phyloP scores from a whole-genome alignment of 768 basidiomycete species.

The Exidia glandulosa region DNA sequence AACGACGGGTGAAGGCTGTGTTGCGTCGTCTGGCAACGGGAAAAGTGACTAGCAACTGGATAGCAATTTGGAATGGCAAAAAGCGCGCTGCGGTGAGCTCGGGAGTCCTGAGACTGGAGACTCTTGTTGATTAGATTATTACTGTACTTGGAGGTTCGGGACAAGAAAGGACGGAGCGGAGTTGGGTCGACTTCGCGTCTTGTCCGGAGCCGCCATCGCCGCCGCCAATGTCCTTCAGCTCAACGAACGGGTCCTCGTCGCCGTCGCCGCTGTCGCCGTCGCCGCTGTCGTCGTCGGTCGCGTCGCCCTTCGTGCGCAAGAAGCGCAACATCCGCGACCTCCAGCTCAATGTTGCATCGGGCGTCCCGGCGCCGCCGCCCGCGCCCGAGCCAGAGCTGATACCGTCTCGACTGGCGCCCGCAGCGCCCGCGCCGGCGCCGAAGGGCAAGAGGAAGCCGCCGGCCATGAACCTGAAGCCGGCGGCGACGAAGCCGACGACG shows the following conservation, averaged over 20 bases:
- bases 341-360: slow-evolving; percentile 62
- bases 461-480: slow-evolving; percentile 26
- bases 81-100: no score
- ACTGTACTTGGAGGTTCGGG: no score
- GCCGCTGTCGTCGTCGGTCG: slow-evolving; percentile 26
- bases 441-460: slow-evolving; percentile 21
- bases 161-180: no score
- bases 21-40: no score
- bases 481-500: slow-evolving; percentile 22
- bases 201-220: neutral
- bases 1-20: no score
- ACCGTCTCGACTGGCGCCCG: slow-evolving; percentile 27
- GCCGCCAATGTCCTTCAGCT: neutral
- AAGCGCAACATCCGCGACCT: slow-evolving; percentile 88
- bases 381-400: slow-evolving; percentile 15
- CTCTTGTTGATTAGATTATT: no score
- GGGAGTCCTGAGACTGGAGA: no score
- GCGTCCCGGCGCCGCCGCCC: slow-evolving; percentile 6
- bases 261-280: neutral
- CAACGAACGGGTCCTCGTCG: neutral
- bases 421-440: slow-evolving; percentile 25
- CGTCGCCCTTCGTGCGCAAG: slow-evolving; percentile 50
- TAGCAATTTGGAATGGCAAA: no score
- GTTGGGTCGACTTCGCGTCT: no score
- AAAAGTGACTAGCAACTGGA: no score